A percentile compares a stretch with the other conserved stretches of the same genome.
Evolutionary conservation across 331 rosid genomes (phyloP).

Genomic region (Quercus lobata): DNA sequence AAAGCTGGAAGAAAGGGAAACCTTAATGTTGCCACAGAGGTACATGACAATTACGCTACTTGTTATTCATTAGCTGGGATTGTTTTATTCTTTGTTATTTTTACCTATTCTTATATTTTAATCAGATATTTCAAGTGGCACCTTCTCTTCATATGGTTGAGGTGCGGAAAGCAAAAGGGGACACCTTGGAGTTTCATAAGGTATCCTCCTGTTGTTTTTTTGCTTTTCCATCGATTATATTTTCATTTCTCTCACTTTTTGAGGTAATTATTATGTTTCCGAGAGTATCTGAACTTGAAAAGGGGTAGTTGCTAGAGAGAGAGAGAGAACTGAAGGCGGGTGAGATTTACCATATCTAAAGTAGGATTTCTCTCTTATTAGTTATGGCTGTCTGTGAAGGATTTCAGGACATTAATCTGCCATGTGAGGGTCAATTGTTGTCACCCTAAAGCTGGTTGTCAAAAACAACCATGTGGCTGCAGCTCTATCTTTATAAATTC

Average conservation of each 20-base stretch:
- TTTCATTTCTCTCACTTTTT: background rate
- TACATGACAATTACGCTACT: conserved; percentile 15
- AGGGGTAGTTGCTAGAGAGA: background rate
- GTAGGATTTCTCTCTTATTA: background rate
- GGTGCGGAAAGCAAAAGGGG: conserved; percentile 97
- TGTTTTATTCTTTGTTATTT: conserved; percentile 7
- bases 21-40: conserved; percentile 98
- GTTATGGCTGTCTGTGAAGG: background rate
- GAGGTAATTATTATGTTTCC: background rate
- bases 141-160: conserved; percentile 99
- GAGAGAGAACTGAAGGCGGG: background rate
- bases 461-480: background rate
- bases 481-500: background rate
- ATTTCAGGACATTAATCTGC: background rate
- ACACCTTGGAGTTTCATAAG: conserved; percentile 97
- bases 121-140: conserved; percentile 95
- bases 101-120: background rate
- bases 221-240: background rate
- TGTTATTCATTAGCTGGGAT: background rate
- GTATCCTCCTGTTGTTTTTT: conserved; percentile 32
- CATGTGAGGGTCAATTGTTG: background rate
- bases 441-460: background rate
- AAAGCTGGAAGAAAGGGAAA: conserved; percentile 99
- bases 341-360: background rate
- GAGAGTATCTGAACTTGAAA: background rate